These are phyloP conservation scores for Dovyalis caffra DNA, from an alignment of 345 rosid species.

Conservation along the genomic window DNA sequence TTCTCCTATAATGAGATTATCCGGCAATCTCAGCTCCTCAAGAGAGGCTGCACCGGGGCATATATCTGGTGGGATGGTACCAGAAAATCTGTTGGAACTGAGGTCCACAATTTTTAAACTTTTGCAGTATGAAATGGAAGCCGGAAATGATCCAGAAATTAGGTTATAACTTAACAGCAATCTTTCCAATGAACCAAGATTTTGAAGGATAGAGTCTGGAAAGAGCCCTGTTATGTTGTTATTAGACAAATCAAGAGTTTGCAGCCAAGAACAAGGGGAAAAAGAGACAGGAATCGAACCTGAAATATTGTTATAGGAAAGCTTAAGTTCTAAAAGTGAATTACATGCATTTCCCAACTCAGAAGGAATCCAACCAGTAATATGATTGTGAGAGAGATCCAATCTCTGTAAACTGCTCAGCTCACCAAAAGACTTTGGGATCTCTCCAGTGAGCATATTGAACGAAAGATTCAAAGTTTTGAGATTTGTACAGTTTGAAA, in stretches of 20 bases:
- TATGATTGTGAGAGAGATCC: conserved; percentile 72
- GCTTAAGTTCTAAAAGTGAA: conserved; percentile 56
- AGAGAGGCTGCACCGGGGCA: conserved; percentile 80
- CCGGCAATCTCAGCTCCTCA: conserved; percentile 81
- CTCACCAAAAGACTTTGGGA: conserved; percentile 59
- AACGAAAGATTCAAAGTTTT: conserved; percentile 56
- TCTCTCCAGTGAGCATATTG: conserved; percentile 65
- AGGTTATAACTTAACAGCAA: conserved; percentile 65
- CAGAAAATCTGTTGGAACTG: conserved; percentile 74
- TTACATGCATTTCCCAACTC: conserved; percentile 68
- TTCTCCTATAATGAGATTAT: conserved; percentile 66
- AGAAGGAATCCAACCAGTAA: conserved; percentile 82
- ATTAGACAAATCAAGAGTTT: conserved; percentile 73
- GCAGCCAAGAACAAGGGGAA: conserved; percentile 68
- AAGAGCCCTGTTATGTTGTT: conserved; percentile 83
- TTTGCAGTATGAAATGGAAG: conserved; percentile 67
- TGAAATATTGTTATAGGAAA: conserved; percentile 72
- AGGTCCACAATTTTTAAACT: conserved; percentile 61
- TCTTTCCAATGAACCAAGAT: conserved; percentile 57
- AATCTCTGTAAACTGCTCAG: conserved; percentile 55
- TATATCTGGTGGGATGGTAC: conserved; percentile 68
- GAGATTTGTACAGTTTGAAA: conserved; percentile 79
- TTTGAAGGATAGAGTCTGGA: conserved; percentile 54
- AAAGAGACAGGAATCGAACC: conserved; percentile 70
- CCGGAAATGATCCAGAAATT: conserved; percentile 71